Conservation (phyloP, 176 grass and related monocot species). For the Thalia dealbata region DNA sequence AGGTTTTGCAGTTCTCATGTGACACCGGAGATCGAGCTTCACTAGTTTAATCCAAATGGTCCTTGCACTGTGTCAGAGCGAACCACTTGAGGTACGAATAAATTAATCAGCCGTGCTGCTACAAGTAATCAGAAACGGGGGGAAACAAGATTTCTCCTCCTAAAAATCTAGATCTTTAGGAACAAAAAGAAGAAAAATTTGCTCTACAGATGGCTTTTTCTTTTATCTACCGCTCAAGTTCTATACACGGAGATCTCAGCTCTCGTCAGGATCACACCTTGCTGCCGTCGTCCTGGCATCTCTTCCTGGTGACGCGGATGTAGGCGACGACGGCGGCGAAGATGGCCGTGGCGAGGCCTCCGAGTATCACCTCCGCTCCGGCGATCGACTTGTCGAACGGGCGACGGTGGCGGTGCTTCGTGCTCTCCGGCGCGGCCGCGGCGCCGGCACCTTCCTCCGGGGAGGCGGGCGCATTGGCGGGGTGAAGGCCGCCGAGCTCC, state of each 20-base stretch:
- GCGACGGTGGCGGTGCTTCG: background rate
- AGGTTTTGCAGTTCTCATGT: too few relatives aligned
- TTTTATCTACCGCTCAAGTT: background rate
- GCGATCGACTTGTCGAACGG: slow-evolving; percentile 25
- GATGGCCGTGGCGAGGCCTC: slow-evolving; percentile 20
- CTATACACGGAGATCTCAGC: background rate
- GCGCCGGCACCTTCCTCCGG: background rate
- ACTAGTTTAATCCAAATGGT: too few relatives aligned
- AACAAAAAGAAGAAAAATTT: too few relatives aligned
- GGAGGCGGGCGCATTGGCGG: background rate
- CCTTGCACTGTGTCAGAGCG: too few relatives aligned
- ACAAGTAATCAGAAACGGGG: too few relatives aligned
- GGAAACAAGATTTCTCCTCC: too few relatives aligned
- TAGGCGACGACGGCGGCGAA: slow-evolving; percentile 25
- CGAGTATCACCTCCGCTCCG: slow-evolving; percentile 28
- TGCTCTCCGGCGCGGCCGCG: background rate
- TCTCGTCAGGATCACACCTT: slow-evolving; percentile 14
- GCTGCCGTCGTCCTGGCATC: slow-evolving; percentile 14
- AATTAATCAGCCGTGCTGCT: too few relatives aligned
- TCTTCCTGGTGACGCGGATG: slow-evolving; percentile 33
- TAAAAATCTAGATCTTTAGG: too few relatives aligned
- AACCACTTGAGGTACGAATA: too few relatives aligned
- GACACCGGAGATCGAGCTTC: too few relatives aligned
- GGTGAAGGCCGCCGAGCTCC: background rate
- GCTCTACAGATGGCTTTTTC: background rate